Percentiles rank a stretch among this genome's conserved stretches.
Evolutionary conservation across 768 basidiomycete genomes (phyloP).

Genomic region (Lentinula guzmanii): DNA sequence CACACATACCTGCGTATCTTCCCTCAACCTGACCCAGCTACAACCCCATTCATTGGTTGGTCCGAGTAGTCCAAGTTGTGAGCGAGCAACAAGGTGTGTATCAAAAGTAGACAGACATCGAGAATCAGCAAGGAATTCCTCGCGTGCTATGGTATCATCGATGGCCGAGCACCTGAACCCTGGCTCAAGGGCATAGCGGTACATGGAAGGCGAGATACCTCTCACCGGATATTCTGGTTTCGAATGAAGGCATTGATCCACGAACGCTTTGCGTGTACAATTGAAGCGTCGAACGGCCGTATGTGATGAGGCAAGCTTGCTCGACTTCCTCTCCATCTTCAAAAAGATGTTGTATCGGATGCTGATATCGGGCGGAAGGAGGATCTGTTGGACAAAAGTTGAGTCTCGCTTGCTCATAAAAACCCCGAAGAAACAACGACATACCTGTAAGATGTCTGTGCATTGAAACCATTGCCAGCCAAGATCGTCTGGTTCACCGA

Average conservation of each 20-base stretch:
- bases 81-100: background rate
- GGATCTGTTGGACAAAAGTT: background rate
- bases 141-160: background rate
- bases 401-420: background rate
- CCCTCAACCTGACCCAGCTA: background rate
- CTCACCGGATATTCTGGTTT: conserved; percentile 1
- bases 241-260: background rate
- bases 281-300: background rate
- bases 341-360: background rate
- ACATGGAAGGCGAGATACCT: background rate
- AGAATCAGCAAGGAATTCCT: background rate
- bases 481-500: background rate
- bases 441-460: background rate
- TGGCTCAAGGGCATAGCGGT: conserved; percentile 5
- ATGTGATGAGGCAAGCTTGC: background rate
- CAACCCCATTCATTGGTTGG: background rate
- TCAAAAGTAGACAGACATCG: background rate
- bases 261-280: background rate
- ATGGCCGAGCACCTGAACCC: conserved; percentile 1
- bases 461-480: conserved; percentile 5
- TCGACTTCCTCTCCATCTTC: background rate
- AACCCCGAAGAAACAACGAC: background rate
- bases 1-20: background rate
- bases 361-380: background rate
- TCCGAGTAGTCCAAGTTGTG: background rate